Percentiles rank a stretch among this genome's conserved stretches.
Evolutionary conservation across 768 basidiomycete species (phyloP).

Genomic region (Lactarius pseudohatsudake): DNA sequence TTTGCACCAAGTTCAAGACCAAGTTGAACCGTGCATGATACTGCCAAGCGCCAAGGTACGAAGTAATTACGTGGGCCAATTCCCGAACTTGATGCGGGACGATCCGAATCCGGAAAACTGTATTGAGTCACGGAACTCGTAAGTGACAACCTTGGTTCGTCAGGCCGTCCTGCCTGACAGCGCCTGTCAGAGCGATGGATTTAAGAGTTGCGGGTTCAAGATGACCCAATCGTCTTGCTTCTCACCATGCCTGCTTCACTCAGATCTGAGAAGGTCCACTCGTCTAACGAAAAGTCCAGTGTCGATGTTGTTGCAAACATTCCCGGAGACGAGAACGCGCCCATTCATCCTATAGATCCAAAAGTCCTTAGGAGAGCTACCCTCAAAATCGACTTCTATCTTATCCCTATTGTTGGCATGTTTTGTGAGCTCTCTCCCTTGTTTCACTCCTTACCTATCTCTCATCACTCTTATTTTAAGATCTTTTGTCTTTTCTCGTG

Average conservation of each 20-base stretch:
- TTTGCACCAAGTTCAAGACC: too few relatives aligned
- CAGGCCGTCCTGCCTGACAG: too few relatives aligned
- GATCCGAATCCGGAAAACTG: too few relatives aligned
- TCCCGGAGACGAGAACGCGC: background rate
- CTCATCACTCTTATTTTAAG: background rate
- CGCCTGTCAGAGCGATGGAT: too few relatives aligned
- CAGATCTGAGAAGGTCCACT: background rate
- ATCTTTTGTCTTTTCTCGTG: conserved; percentile 21
- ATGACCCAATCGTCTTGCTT: background rate
- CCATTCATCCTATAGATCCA: conserved; percentile 20
- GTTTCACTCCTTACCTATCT: background rate
- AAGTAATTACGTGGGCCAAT: too few relatives aligned
- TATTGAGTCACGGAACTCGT: too few relatives aligned
- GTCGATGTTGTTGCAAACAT: background rate
- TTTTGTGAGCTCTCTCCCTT: conserved; percentile 3
- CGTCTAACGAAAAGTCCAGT: background rate
- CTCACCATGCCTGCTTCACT: background rate
- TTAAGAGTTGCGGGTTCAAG: too few relatives aligned
- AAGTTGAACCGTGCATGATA: too few relatives aligned
- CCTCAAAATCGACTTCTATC: conserved; percentile 16
- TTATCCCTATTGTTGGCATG: conserved; percentile 11
- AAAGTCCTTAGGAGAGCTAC: conserved; percentile 1
- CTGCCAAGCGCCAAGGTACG: too few relatives aligned
- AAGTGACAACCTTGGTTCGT: too few relatives aligned
- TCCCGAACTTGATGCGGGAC: too few relatives aligned